These are phyloP conservation scores for Russula lepida DNA, from an alignment of 768 basidiomycete genomes.

Conservation along the genomic window DNA sequence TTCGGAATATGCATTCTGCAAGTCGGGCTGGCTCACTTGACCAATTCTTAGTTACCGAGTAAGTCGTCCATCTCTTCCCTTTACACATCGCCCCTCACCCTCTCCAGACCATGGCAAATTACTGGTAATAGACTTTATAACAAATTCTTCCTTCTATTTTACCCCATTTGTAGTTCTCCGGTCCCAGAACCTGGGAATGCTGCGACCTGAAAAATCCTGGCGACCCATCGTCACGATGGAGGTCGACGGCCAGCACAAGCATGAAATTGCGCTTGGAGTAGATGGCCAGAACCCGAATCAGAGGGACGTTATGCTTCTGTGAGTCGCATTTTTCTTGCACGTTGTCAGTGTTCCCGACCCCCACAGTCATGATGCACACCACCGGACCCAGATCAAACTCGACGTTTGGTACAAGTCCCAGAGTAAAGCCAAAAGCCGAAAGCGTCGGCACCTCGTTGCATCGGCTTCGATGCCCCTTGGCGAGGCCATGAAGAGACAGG, in stretches of 20 bases:
- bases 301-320: conserved; percentile 48
- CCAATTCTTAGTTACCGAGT: neutral
- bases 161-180: conserved; percentile 30
- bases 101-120: conserved; percentile 26
- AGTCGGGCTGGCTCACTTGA: neutral
- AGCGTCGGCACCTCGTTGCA: conserved; percentile 48
- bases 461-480: conserved; percentile 41
- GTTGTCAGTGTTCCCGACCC: neutral
- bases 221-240: conserved; percentile 54
- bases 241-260: conserved; percentile 41
- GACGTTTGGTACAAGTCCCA: conserved; percentile 49
- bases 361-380: conserved; percentile 34
- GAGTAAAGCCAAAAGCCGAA: conserved; percentile 51
- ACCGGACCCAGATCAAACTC: conserved; percentile 40
- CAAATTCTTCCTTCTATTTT: neutral
- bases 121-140: conserved; percentile 19
- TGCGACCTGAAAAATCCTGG: conserved; percentile 60
- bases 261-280: conserved; percentile 52
- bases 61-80: neutral
- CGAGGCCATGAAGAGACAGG: conserved; percentile 46
- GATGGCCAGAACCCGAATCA: conserved; percentile 68
- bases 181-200: conserved; percentile 30
- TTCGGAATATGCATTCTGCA: neutral
- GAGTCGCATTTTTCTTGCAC: conserved; percentile 23
- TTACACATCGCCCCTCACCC: neutral